A percentile compares a stretch with the other conserved stretches of the same genome.
phyloP scores from a whole-genome alignment of 306 rosid genomes.

The Chamaecrista fasciculata region DNA sequence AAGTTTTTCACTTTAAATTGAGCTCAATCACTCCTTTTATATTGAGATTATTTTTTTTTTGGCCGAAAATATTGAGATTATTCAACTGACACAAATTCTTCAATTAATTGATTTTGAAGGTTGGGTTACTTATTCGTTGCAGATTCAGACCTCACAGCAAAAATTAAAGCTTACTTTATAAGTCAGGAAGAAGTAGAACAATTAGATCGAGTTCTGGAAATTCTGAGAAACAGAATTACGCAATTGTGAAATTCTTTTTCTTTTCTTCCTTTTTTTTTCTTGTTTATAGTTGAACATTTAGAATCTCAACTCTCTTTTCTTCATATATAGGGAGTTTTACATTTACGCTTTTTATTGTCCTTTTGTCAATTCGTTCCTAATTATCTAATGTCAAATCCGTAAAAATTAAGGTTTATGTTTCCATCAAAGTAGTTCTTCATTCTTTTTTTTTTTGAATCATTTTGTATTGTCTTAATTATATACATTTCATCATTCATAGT shows the following conservation, averaged over 20 bases:
- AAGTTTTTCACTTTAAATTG: neutral
- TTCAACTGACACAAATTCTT: neutral
- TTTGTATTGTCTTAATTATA: no score
- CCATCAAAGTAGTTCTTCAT: no score
- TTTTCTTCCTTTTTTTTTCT: neutral
- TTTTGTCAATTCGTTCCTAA: neutral
- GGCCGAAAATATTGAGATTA: no score
- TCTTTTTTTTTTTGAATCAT: no score
- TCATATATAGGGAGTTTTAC: neutral
- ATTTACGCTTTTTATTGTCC: neutral
- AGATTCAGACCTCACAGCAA: neutral
- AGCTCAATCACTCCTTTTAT: neutral
- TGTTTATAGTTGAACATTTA: neutral
- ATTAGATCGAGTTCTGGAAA: neutral
- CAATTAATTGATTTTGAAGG: constrained; percentile 4
- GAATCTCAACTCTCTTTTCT: neutral
- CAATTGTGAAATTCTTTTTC: neutral
- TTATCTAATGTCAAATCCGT: neutral
- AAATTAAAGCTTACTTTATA: neutral
- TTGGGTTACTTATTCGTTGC: neutral
- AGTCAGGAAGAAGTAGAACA: neutral
- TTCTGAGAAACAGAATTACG: neutral
- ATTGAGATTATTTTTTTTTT: no score
- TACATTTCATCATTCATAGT: no score
- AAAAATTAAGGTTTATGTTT: neutral